These are phyloP conservation scores for Jaminaea rosea DNA, from an alignment of 1,284 basidiomycete genomes.

Conservation along the genomic window DNA sequence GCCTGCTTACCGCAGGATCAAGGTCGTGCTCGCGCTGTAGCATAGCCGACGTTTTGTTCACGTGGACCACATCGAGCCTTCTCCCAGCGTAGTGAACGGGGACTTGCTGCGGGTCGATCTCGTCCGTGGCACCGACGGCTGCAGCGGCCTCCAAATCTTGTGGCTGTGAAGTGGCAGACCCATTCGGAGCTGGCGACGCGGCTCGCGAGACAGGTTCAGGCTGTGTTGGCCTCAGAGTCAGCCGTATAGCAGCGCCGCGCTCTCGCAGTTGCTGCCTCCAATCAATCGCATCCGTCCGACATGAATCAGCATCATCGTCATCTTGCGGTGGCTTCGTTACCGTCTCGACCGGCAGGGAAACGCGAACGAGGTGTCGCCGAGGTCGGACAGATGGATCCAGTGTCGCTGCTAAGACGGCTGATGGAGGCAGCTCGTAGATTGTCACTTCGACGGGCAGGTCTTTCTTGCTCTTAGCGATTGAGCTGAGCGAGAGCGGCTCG, in stretches of 20 bases:
- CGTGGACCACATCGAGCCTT: constrained; percentile 28
- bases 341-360: constrained; percentile 21
- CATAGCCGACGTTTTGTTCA: constrained; percentile 40
- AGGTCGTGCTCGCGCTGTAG: constrained; percentile 16
- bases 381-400: constrained; percentile 32
- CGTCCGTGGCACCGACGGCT: neutral
- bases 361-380: constrained; percentile 37
- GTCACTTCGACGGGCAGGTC: constrained; percentile 29
- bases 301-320: neutral
- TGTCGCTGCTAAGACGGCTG: constrained; percentile 42
- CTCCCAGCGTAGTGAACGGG: constrained; percentile 15
- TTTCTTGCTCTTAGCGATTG: constrained; percentile 9
- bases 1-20: neutral
- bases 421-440: constrained; percentile 39
- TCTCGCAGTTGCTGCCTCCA: constrained; percentile 20
- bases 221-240: constrained; percentile 16
- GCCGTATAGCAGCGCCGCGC: constrained; percentile 23
- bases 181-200: constrained; percentile 22
- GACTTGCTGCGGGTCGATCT: constrained; percentile 10
- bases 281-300: neutral
- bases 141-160: neutral
- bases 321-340: no score
- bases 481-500: constrained; percentile 7
- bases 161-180: constrained; percentile 7
- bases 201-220: constrained; percentile 13